phyloP scores from a whole-genome alignment of 2,329 filamentous ascomycete genomes.

The Aspergillus eucalypticola region DNA sequence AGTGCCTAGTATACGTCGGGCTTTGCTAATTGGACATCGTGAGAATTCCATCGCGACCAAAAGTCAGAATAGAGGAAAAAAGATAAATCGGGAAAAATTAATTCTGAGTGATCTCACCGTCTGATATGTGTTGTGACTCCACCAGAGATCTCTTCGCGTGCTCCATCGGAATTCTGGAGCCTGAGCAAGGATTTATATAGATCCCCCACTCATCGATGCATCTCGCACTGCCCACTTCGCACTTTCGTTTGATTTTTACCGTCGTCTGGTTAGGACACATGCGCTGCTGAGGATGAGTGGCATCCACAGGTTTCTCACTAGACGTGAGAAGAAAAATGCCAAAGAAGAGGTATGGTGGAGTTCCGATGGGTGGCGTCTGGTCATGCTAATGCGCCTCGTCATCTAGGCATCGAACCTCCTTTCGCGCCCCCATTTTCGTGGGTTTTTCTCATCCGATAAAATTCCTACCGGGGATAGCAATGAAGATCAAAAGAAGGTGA shows the following conservation, averaged over 20 bases:
- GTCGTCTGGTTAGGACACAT: constrained; percentile 6
- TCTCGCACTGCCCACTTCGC: constrained; percentile 6
- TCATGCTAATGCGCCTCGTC: constrained; percentile 15
- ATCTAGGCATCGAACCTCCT: constrained; percentile 27
- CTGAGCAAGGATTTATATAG: constrained; percentile 23
- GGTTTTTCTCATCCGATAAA: constrained; percentile 34
- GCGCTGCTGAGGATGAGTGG: constrained; percentile 38
- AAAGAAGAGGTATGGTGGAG: constrained; percentile 35
- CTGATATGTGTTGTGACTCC: constrained; percentile 26
- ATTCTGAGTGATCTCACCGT: constrained; percentile 22
- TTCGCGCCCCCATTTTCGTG: constrained; percentile 30
- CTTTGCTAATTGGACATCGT: constrained; percentile 4
- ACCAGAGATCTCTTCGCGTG: constrained; percentile 12
- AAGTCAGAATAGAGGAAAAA: background rate
- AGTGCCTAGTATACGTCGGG: constrained; percentile 17
- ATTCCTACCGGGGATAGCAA: constrained; percentile 21
- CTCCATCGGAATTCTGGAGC: constrained; percentile 31
- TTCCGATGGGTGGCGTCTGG: background rate
- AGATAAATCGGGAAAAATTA: background rate
- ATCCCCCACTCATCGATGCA: constrained; percentile 30
- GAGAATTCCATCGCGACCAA: constrained; percentile 2
- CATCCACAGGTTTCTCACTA: constrained; percentile 45
- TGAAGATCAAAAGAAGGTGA: constrained; percentile 40
- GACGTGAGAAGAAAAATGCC: constrained; percentile 38
- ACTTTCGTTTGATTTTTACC: constrained; percentile 7